Base-by-base conservation (phyloP, 106 monocot genomes). In the Platanthera zijinensis region DNA sequence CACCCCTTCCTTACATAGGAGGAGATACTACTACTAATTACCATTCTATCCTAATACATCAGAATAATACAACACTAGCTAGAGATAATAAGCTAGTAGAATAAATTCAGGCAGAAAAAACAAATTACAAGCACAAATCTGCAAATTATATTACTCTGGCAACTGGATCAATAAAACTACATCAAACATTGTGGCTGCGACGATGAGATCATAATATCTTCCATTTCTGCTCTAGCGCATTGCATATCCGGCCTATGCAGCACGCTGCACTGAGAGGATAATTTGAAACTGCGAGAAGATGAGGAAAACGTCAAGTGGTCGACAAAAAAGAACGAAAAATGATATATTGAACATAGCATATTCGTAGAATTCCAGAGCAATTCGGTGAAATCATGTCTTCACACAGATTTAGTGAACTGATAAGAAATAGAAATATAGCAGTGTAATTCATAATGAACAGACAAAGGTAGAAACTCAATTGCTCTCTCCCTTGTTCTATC, bases 261-360 rank as follows among this genome's bases (percentile, higher is more conserved):
- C 91, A 91, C 11, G 91, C 91, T 0, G 91, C 91, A 46, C 91
- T 91, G 25, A 91, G 74, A 6, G 85, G 91, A 75, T 88, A 91
- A 48, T 82, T 78, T 28, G 86, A 91, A 78, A 91, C 91, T 88
- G 91, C 75, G 86, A 6, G 12, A 51, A 18, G 19, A 70, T 25
- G 79, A 75, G 10, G n/a, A 25, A 50, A 50, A 2, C 7, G 8
- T 5, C 17, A 71, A 51, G 70, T 11, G 59, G 7, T 6, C 21
- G 57, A n/a, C 57, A 57, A n/a, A n/a, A 14, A 14, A 57, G 18
- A 57, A 57, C 39, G 1, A 3, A 3, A 39, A 39, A 39, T 1
- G 2, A 39, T 39, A 25, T 39, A 39, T 39, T 39, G 39, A 39
- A 39, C 39, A 3, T 39, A 39, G 39, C 39, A 3, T 3, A 39